These are phyloP conservation scores for Kazachstania sp. DNA, from an alignment of 1,139 yeast species.

Conservation along the genomic window DNA sequence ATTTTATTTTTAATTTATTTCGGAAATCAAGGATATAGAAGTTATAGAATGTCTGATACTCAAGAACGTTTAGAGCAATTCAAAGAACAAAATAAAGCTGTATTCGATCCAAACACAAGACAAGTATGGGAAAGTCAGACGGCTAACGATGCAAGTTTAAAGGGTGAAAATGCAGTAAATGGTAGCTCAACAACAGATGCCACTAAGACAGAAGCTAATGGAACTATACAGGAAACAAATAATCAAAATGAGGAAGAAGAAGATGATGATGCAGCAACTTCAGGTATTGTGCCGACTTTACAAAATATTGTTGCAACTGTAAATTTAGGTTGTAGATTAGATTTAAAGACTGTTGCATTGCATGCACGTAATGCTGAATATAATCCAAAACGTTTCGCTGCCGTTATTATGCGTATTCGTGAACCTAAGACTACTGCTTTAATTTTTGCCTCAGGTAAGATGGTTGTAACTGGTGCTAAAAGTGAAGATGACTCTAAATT, in stretches of 20 bases:
- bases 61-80: constrained; percentile 29
- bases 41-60: constrained; percentile 24
- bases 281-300: constrained; percentile 92
- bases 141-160: constrained; percentile 3
- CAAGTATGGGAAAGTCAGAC: constrained; percentile 32
- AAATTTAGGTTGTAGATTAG: constrained; percentile 89
- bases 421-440: constrained; percentile 98
- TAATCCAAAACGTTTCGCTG: constrained; percentile 97
- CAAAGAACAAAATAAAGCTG: constrained; percentile 30
- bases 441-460: constrained; percentile 96
- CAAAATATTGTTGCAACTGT: constrained; percentile 98
- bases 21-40: not conserved
- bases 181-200: not conserved
- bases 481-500: constrained; percentile 95
- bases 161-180: constrained; percentile 1
- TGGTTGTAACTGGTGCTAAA: constrained; percentile 99
- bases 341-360: constrained; percentile 90
- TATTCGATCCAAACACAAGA: constrained; percentile 31
- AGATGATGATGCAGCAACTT: constrained; percentile 56
- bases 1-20: not conserved
- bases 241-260: not conserved
- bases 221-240: not conserved
- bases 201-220: not conserved
- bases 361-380: constrained; percentile 99
- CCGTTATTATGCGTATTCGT: constrained; percentile 98